phyloP scores from a whole-genome alignment of 441 rosid species.

The Syzygium malaccense region DNA sequence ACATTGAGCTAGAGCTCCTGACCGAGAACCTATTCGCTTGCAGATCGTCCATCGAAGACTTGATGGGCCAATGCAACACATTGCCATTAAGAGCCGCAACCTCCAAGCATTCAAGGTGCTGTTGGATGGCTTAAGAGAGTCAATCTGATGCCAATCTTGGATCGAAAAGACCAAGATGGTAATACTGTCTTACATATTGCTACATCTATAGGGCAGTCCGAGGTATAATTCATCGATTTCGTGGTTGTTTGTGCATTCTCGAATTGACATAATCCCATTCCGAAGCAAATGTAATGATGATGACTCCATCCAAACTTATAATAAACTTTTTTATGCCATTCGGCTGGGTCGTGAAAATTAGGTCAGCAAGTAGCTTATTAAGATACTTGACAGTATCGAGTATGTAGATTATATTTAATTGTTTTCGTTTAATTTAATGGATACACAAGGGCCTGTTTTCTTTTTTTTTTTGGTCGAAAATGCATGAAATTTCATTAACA shows the following conservation, averaged over 20 bases:
- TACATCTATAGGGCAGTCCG: rapidly evolving
- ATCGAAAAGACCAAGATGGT: not conserved
- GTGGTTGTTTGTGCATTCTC: not conserved
- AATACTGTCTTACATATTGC: rapidly evolving
- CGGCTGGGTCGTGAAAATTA: not conserved
- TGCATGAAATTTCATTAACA: too few relatives aligned
- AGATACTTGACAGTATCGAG: too few relatives aligned
- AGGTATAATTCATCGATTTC: not conserved
- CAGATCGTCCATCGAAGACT: not conserved
- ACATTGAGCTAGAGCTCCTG: not conserved
- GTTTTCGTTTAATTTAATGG: too few relatives aligned
- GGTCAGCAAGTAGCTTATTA: not conserved
- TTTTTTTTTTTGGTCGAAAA: too few relatives aligned
- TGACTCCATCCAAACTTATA: not conserved
- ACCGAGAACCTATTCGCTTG: not conserved
- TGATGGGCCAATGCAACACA: not conserved
- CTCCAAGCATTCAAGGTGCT: not conserved
- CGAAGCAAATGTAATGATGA: not conserved
- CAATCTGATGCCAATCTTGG: rapidly evolving
- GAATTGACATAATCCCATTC: not conserved
- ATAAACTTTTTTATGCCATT: not conserved
- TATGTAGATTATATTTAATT: too few relatives aligned
- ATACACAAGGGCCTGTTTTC: too few relatives aligned
- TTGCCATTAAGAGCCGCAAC: not conserved
- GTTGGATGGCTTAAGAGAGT: not conserved